Percentiles rank a stretch among this genome's conserved stretches.
Evolutionary conservation across 441 rosid genomes (phyloP).

Genomic region (Manihot esculenta): DNA sequence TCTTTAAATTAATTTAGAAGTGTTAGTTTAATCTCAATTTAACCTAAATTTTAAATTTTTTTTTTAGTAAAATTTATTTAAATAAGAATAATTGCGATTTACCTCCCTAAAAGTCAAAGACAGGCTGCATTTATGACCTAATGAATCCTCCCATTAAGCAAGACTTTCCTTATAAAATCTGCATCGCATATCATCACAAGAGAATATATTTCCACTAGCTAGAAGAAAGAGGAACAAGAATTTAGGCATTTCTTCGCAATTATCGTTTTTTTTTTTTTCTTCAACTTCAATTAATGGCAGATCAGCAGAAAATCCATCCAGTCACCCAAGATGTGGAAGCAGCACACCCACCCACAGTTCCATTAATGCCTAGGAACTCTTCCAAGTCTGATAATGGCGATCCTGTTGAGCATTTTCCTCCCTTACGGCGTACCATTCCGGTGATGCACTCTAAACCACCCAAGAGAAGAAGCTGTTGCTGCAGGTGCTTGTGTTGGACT

Average conservation of each 20-base stretch:
- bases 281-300: constrained; percentile 41
- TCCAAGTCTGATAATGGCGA: constrained; percentile 45
- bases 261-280: too few species aligned
- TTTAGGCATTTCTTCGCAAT: too few species aligned
- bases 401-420: constrained; percentile 26
- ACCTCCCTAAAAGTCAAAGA: constrained; percentile 14
- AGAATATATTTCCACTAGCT: neutral
- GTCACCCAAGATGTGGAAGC: constrained; percentile 48
- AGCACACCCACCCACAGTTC: constrained; percentile 39
- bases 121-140: neutral
- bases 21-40: too few species aligned
- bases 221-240: too few species aligned
- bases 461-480: constrained; percentile 53
- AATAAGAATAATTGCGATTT: too few species aligned
- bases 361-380: constrained; percentile 48
- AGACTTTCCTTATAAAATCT: constrained; percentile 2
- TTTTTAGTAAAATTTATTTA: too few species aligned
- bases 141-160: neutral
- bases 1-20: too few species aligned
- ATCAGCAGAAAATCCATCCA: constrained; percentile 66
- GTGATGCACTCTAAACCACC: constrained; percentile 48
- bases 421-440: constrained; percentile 42
- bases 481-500: constrained; percentile 73
- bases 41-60: too few species aligned
- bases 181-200: neutral